Base-by-base conservation (phyloP, 345 rosid species). In the Carallia brachiata region DNA sequence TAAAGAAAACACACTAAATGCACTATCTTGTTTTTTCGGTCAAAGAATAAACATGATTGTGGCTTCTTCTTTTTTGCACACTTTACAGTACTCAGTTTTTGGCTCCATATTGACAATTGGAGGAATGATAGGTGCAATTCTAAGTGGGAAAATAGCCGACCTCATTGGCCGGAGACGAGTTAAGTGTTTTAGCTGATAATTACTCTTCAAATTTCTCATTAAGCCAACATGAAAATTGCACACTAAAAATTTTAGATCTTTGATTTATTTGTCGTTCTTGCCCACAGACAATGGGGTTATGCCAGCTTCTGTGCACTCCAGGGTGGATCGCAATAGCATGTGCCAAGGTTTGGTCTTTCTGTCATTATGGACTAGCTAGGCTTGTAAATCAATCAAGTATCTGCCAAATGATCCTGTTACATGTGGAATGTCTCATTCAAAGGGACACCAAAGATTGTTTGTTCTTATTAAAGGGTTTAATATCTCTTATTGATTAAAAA, bases 281-380 rank as follows among this genome's bases (percentile, higher is more conserved):
- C 37, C 39, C 2, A 16, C 84, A 82, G 83, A 78, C 80, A 16
- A 74, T 84, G 76, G 55, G 84, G 78, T 44, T 87, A 44, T 79
- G 83, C 6, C 70, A 81, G 50, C 23, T 76, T 23, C 81, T 83
- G 52, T 80, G 76, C 69, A 52, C 66, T 61, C 47, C 66, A 5
- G 93, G 93, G 6, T 86, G 90, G 90, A 70, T 89, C 31, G 64
- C 75, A 47, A 82, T 87, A 40, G 81, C 79, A 28, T 82, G 84
- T 36, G 70, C 89, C 3, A 71, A 85, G 86, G 86, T 87, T 73
- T 40, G 15, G 44, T 34, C 2, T 6, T 56, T 27, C 12, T 19
- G 59, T 23, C 30, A n/a, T 55, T 55, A 7, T 55, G 48, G 8
- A 40, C 48, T 40, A 40, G 48, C 48, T 10, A 40, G 48, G 48